A percentile compares a stretch with the other conserved stretches of the same genome.
phyloP scores from a whole-genome alignment of 129 eudicot species.

The Apium graveolens region DNA sequence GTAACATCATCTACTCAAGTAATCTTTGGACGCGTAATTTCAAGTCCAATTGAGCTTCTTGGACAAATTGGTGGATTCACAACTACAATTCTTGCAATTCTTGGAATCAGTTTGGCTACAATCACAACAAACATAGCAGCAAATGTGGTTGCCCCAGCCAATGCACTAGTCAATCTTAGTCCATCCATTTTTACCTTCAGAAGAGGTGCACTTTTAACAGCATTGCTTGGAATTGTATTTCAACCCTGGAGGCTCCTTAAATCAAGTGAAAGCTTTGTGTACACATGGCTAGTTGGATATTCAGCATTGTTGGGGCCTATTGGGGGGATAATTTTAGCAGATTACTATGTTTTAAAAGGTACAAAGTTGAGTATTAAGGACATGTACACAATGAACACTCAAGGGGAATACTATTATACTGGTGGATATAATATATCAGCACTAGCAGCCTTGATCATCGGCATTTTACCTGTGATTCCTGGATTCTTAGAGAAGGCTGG shows the following conservation, averaged over 20 bases:
- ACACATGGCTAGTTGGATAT: slow-evolving; percentile 94
- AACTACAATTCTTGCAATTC: slow-evolving; percentile 56
- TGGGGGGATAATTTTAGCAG: slow-evolving; percentile 60
- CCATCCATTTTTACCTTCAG: slow-evolving; percentile 68
- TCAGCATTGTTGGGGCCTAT: slow-evolving; percentile 85
- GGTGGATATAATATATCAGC: slow-evolving; percentile 78
- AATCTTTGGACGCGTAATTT: slow-evolving; percentile 65
- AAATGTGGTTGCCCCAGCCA: slow-evolving; percentile 89
- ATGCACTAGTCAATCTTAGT: slow-evolving; percentile 69
- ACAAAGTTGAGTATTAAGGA: slow-evolving; percentile 39
- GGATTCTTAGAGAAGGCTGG: slow-evolving; percentile 80
- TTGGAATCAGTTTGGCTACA: slow-evolving; percentile 80
- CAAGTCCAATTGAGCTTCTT: slow-evolving; percentile 64
- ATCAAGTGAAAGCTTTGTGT: slow-evolving; percentile 92
- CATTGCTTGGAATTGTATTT: slow-evolving; percentile 77
- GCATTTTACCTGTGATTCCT: slow-evolving; percentile 86
- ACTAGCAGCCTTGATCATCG: slow-evolving; percentile 45
- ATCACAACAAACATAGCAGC: slow-evolving; percentile 93
- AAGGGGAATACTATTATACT: slow-evolving; percentile 56
- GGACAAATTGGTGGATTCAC: slow-evolving; percentile 61
- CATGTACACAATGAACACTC: slow-evolving; percentile 44
- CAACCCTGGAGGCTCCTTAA: slow-evolving; percentile 92
- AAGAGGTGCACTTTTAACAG: slow-evolving; percentile 70
- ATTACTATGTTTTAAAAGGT: slow-evolving; percentile 57
- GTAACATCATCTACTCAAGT: slow-evolving; percentile 84